Evolutionary conservation across 192 early-diverging fungal species (phyloP), one percentile per base, ranked within the genome.

Genomic region (Chytriomyces sp.): DNA sequence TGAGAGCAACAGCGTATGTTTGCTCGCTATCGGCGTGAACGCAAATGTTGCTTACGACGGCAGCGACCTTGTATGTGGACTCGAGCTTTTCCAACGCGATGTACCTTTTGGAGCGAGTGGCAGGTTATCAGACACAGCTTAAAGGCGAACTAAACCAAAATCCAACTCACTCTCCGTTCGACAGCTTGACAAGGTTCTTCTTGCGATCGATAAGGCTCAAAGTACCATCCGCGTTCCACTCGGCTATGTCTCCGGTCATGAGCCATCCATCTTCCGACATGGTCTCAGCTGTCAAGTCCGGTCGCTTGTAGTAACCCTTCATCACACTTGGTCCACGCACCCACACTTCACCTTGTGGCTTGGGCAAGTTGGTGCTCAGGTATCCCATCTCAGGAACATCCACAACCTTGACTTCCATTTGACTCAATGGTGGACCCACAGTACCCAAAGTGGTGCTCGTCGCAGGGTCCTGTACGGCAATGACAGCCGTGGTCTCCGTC

Each of bases 1-100:
- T 81, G 12, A 98, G 55, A 17, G 92, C 94, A n/a, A 95, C 89
- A 14, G 90, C 89, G 63, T 84, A 85, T 57, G 80, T 57, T 77
- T 89, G 81, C 44, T 89, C 83, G 39, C 92, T 83, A 78, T 94
- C 89, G 34, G 87, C 83, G 72, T 80, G 75, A 26, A 85, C 72
- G 75, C 79, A 81, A 56, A 84, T 87, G 73, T 94, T 94, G 77
- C 81, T 78, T 34, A 96, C 90, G 65, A 84, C 85, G 26, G 78
- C 36, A 25, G 84, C 85, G 37, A 82, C 85, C 77, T 90, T 89
- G 88, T 98, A 98, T 5, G 92, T 85, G 10, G 92, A 89, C 79
- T 98, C 96, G 25, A 98, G 82, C 75, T 93, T 93, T 79, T 98
- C 96, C 34, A 98, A 78, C 25, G 96, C 96, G 77, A 98, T 90